Evolutionary conservation across 2,329 filamentous ascomycete species (phyloP), one percentile per base, ranked within the genome.

Genomic region (Purpureocillium takamizusanense): DNA sequence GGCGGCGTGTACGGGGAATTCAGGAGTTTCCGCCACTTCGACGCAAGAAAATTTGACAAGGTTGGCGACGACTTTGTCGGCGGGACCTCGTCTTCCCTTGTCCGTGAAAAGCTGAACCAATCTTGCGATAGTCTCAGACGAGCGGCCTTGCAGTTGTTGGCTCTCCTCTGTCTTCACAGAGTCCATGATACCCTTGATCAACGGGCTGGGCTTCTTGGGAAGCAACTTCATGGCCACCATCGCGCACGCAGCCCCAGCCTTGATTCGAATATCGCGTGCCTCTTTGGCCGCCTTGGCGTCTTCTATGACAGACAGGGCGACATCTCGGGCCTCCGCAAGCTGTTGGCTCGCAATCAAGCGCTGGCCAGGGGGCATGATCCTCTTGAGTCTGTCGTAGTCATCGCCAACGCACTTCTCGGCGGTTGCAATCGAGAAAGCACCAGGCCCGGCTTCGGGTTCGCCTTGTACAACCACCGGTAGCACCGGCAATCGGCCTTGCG

Each of bases 171-270:
- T 81, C 63, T 97, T 98, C 54, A 98, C 77, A 53, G 90, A 97
- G 59, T 98, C 92, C 92, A 98, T 98, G 61, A 98, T 85, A 3
- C 81, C 86, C 63, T 95, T 95, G 64, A 98, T 98, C 11, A 95
- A 78, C 14, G 82, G 77, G 44, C 86, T 88, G 9, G 90, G 88
- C 57, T 94, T 97, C 74, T 95, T 97, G 0, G 94, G 90, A 9
- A 95, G 73, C 23, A 84, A 74, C 41, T 81, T 78, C 64, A 97
- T 81, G n/a, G 88, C 83, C 35, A 98, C 84, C 40, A 97, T 66
- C 10, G 89, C 89, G 46, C 86, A 87, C 10, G 90, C 87, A 15
- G 88, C 86, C 7, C 86, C 84, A 13, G 92, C 86, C 56, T 81
- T 82, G 57, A 98, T 83, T 29, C 92, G 83, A 37, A 88, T 69